Evolutionary conservation across 2,329 filamentous ascomycete genomes (phyloP), one percentile per base, ranked within the genome.

Genomic region (Exophiala calicioides): DNA sequence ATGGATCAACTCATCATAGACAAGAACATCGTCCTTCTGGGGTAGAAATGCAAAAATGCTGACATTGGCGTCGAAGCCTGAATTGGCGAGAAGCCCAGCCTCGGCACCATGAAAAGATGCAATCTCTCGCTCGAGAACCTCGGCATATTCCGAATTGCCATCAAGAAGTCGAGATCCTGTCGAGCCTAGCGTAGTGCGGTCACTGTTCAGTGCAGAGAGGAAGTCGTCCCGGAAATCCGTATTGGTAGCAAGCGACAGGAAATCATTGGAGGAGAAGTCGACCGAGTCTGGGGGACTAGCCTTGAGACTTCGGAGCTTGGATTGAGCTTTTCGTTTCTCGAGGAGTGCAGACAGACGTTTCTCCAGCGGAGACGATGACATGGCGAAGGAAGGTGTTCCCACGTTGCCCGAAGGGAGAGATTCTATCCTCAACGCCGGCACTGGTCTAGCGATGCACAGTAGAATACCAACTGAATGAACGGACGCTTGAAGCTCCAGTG

Each of bases 1-100:
- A 57, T 91, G 88, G 10, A 91, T 81, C 23, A 85, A 71, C 61
- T 85, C 85, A 59, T 91, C 88, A 56, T 87, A 85, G 0, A 93
- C 62, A 16, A 93, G 73, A 1, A 77, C 58, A 62, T 87, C 84
- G 0, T 76, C 79, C 0, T 68, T 69, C 52, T 81, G 81, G 1
- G 82, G 80, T 1, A 82, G 69, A 44, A 76, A 79, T 2, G 74
- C 68, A n/a, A 85, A 76, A 1, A 86, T 68, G 0, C 81, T 82
- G 0, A 78, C 72, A 57, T 86, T 86, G 12, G 82, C 84, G 53
- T 85, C 82, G 46, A 79, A 84, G 0, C 82, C 84, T 0, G 82
- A 85, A 51, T 81, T 80, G 57, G 83, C 79, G 1, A 88, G 63
- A 0, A 86, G 65, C 0, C 74, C 82, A 1, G 70, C 65, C 3